phyloP scores from a whole-genome alignment of 2,329 filamentous ascomycete species.

The Dactylellina cionopaga region DNA sequence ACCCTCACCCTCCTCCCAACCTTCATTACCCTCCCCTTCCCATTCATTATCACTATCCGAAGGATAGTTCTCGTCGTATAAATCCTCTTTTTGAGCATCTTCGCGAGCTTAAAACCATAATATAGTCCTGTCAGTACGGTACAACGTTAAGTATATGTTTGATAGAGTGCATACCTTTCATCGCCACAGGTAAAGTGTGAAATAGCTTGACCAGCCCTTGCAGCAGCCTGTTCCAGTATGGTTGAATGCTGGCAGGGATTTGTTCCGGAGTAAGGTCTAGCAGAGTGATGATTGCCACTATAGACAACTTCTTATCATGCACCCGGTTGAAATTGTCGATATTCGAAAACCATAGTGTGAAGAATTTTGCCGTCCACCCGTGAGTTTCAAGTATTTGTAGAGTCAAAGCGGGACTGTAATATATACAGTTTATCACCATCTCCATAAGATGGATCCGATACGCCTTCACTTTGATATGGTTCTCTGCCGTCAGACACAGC shows the following conservation, averaged over 20 bases:
- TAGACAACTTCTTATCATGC: constrained; percentile 98
- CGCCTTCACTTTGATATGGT: constrained; percentile 86
- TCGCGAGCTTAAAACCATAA: constrained; percentile 76
- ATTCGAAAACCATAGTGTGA: constrained; percentile 96
- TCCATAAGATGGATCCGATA: constrained; percentile 98
- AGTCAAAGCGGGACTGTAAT: constrained; percentile 90
- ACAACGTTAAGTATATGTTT: background rate
- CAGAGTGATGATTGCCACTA: constrained; percentile 88
- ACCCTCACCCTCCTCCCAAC: constrained; percentile 79
- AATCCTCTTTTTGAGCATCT: constrained; percentile 89
- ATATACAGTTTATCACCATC: constrained; percentile 97
- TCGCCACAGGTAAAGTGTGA: constrained; percentile 84
- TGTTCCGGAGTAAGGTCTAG: constrained; percentile 81
- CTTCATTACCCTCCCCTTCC: constrained; percentile 73
- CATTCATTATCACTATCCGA: constrained; percentile 76
- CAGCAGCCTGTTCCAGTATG: constrained; percentile 91
- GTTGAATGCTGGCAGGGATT: constrained; percentile 89
- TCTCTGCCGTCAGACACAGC: constrained; percentile 74
- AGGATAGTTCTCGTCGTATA: constrained; percentile 71
- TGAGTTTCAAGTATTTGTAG: constrained; percentile 89
- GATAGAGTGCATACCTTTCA: constrained; percentile 74
- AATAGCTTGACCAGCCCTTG: constrained; percentile 90
- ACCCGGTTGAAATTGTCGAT: constrained; percentile 93
- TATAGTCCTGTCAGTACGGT: constrained; percentile 57
- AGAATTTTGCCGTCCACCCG: constrained; percentile 98